A percentile compares a stretch with the other conserved stretches of the same genome.
Evolutionary conservation across 768 basidiomycete genomes (phyloP).

Genomic region (Suillus subalutaceus): DNA sequence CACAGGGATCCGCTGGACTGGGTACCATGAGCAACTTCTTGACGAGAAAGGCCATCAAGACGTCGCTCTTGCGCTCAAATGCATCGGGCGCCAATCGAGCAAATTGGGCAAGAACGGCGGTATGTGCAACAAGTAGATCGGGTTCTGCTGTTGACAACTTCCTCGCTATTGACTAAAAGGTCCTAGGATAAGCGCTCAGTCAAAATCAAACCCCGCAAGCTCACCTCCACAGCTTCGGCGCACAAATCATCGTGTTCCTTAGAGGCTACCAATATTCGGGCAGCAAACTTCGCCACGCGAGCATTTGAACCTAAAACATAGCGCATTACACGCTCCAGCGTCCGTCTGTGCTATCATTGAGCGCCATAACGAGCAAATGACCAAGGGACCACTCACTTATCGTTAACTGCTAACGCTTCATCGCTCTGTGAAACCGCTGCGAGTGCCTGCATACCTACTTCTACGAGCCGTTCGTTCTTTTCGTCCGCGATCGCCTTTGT

Average conservation of each 20-base stretch:
- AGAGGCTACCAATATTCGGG: conserved; percentile 67
- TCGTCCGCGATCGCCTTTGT: conserved; percentile 72
- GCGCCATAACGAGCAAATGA: not conserved
- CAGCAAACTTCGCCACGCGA: conserved; percentile 83
- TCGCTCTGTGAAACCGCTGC: conserved; percentile 68
- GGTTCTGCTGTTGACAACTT: conserved; percentile 49
- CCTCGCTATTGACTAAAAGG: conserved; percentile 58
- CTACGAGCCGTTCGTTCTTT: conserved; percentile 55
- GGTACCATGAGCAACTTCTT: conserved; percentile 72
- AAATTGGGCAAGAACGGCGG: conserved; percentile 75
- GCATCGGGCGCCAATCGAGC: conserved; percentile 66
- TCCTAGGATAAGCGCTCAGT: not conserved
- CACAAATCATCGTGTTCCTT: conserved; percentile 56
- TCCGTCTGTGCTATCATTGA: conserved; percentile 49
- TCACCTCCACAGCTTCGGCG: conserved; percentile 64
- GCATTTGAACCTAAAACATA: conserved; percentile 61
- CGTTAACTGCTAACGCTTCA: conserved; percentile 54
- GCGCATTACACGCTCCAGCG: conserved; percentile 62
- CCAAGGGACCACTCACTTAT: conserved; percentile 56
- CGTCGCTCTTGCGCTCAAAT: conserved; percentile 80
- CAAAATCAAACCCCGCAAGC: conserved; percentile 14
- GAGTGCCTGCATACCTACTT: conserved; percentile 76
- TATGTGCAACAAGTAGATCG: conserved; percentile 61
- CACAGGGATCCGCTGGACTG: conserved; percentile 47
- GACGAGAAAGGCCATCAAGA: conserved; percentile 70